Evolutionary conservation across 768 basidiomycete species (phyloP).

Genomic region (Leucosporidium creatinivorum): DNA sequence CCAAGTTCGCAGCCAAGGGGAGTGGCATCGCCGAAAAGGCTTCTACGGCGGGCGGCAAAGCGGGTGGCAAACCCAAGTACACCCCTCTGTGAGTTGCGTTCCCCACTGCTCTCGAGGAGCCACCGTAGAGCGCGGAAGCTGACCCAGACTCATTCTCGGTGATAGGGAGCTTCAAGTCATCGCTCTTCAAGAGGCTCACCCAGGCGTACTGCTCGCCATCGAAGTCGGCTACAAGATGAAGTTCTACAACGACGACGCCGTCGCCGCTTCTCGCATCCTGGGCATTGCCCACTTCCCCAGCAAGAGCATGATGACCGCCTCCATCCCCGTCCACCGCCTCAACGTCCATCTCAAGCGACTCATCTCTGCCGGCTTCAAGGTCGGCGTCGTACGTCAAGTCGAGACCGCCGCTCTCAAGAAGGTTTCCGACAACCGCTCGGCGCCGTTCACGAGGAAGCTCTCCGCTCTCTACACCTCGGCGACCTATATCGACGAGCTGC

Average conservation of each 20-base stretch:
- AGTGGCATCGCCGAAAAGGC: not conserved
- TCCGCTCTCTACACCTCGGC: constrained; percentile 16
- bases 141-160: too few species aligned
- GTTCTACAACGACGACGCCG: constrained; percentile 79
- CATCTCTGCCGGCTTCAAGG: constrained; percentile 68
- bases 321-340: constrained; percentile 61
- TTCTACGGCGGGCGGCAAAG: not conserved
- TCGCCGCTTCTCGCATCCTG: constrained; percentile 44
- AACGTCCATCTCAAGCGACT: constrained; percentile 43
- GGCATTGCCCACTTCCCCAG: constrained; percentile 67
- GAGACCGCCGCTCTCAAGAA: constrained; percentile 89
- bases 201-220: constrained; percentile 57
- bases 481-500: constrained; percentile 69
- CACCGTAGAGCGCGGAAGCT: too few species aligned
- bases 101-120: too few species aligned
- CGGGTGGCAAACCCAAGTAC: constrained; percentile 43
- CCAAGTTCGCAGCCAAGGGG: constrained; percentile 20
- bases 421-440: constrained; percentile 63
- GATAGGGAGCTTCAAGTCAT: constrained; percentile 54
- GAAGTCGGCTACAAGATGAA: constrained; percentile 67
- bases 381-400: constrained; percentile 71
- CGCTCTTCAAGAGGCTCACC: constrained; percentile 22
- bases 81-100: constrained; percentile 51
- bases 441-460: constrained; percentile 56
- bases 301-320: constrained; percentile 67